A percentile compares a stretch with the other conserved stretches of the same genome.
These are phyloP conservation scores for Candida fluviatilis DNA, from an alignment of 805 yeast species.

Conservation along the genomic window DNA sequence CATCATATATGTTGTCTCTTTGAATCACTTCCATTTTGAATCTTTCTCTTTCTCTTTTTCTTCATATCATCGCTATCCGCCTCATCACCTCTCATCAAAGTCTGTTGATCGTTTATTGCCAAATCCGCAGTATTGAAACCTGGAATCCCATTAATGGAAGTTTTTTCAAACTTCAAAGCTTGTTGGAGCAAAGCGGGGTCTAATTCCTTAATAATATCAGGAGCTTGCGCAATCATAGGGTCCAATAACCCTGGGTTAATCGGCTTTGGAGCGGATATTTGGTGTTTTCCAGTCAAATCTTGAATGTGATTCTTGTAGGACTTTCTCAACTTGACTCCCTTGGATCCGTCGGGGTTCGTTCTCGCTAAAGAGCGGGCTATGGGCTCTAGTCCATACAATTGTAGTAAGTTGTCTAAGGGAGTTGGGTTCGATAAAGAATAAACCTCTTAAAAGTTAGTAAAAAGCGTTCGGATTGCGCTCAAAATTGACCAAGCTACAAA, in stretches of 20 bases:
- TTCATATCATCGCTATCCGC: slow-evolving; percentile 36
- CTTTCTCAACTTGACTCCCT: slow-evolving; percentile 88
- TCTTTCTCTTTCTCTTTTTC: slow-evolving; percentile 36
- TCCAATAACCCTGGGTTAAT: slow-evolving; percentile 34
- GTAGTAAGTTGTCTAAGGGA: slow-evolving; percentile 68
- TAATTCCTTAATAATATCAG: slow-evolving; percentile 46
- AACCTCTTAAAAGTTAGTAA: slow-evolving; percentile 4
- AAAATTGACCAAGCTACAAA: neutral
- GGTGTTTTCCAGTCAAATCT: slow-evolving; percentile 79
- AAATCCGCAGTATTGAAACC: slow-evolving; percentile 69
- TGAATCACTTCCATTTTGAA: slow-evolving; percentile 29
- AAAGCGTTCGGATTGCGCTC: neutral
- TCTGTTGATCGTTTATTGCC: slow-evolving; percentile 52
- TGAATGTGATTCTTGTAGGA: slow-evolving; percentile 90
- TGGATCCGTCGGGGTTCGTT: slow-evolving; percentile 80
- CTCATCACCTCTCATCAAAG: slow-evolving; percentile 38
- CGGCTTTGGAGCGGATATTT: slow-evolving; percentile 48
- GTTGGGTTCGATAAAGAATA: slow-evolving; percentile 50
- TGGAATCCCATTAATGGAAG: slow-evolving; percentile 67
- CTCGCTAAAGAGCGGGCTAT: slow-evolving; percentile 82
- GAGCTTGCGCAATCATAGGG: slow-evolving; percentile 33
- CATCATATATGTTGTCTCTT: slow-evolving; percentile 33
- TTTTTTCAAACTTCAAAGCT: slow-evolving; percentile 58
- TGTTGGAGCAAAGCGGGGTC: slow-evolving; percentile 45
- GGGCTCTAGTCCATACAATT: slow-evolving; percentile 60